These are phyloP conservation scores for Alternaria sp. DNA, from an alignment of 2,329 filamentous ascomycete species.

Conservation along the genomic window DNA sequence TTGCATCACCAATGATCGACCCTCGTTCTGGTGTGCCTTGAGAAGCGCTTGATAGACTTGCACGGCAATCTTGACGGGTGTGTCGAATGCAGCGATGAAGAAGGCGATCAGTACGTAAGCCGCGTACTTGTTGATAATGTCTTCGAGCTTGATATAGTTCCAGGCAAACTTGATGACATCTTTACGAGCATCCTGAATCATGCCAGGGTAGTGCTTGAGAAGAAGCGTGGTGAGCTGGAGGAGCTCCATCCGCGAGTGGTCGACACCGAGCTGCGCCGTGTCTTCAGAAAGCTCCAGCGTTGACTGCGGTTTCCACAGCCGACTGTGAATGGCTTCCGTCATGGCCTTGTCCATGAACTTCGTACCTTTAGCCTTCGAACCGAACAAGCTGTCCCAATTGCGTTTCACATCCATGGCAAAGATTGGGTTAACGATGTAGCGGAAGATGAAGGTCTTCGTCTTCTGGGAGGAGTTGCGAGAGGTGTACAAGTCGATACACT, in stretches of 20 bases:
- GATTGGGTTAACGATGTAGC: slow-evolving; percentile 93
- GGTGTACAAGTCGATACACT: slow-evolving; percentile 87
- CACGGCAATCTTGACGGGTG: slow-evolving; percentile 91
- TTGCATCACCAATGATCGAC: slow-evolving; percentile 88
- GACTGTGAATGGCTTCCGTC: slow-evolving; percentile 88
- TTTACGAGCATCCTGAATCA: slow-evolving; percentile 90
- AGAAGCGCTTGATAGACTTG: slow-evolving; percentile 94
- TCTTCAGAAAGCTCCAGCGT: slow-evolving; percentile 84
- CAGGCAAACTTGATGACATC: slow-evolving; percentile 99
- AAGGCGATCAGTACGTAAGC: slow-evolving; percentile 97
- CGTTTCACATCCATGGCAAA: slow-evolving; percentile 95
- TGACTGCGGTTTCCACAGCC: slow-evolving; percentile 88
- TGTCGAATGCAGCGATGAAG: slow-evolving; percentile 97
- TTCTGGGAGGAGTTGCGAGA: slow-evolving; percentile 81
- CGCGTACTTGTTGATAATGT: slow-evolving; percentile 98
- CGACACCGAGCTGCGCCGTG: slow-evolving; percentile 81
- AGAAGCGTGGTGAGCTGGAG: slow-evolving; percentile 93
- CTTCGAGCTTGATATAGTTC: slow-evolving; percentile 95
- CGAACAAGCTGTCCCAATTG: slow-evolving; percentile 68
- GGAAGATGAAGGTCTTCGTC: slow-evolving; percentile 91
- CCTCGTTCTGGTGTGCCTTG: slow-evolving; percentile 94
- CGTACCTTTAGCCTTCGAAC: slow-evolving; percentile 64
- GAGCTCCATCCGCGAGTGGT: slow-evolving; percentile 95
- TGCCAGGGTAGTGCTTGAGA: slow-evolving; percentile 90
- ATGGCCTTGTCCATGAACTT: slow-evolving; percentile 85